Percentiles rank a stretch among this genome's conserved stretches.
phyloP scores from a whole-genome alignment of 2,329 filamentous ascomycete species.

The Microdochium paspali region DNA sequence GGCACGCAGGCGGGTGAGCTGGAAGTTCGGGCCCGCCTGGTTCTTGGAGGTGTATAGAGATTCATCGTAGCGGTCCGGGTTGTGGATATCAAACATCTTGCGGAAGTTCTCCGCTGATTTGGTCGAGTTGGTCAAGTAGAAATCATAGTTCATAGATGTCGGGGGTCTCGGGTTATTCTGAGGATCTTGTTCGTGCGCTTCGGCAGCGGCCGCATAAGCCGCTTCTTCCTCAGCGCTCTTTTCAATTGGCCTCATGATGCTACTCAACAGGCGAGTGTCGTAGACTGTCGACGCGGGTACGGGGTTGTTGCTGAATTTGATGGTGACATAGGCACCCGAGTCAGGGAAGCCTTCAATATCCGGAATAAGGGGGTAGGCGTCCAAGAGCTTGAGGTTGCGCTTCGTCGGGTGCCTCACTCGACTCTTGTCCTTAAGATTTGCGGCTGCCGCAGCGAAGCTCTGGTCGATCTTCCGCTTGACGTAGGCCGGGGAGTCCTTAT shows the following conservation, averaged over 20 bases:
- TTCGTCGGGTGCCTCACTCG: conserved; percentile 50
- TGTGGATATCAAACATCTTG: conserved; percentile 48
- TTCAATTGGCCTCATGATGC: conserved; percentile 52
- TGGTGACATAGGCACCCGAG: conserved; percentile 57
- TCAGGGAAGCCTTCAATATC: conserved; percentile 63
- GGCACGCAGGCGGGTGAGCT: conserved; percentile 50
- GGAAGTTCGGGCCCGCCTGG: conserved; percentile 40
- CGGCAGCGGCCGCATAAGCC: conserved; percentile 37
- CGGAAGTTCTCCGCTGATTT: conserved; percentile 45
- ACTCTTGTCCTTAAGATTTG: conserved; percentile 42
- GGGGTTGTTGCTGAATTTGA: conserved; percentile 61
- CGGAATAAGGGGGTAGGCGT: conserved; percentile 52
- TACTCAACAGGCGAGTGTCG: conserved; percentile 51
- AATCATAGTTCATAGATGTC: conserved; percentile 56
- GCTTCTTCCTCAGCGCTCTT: conserved; percentile 43
- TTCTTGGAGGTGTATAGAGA: conserved; percentile 43
- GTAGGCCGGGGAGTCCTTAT: conserved; percentile 53
- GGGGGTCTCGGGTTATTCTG: conserved; percentile 43
- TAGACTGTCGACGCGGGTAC: conserved; percentile 43
- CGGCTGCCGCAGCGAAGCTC: conserved; percentile 45
- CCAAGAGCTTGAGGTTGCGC: conserved; percentile 46
- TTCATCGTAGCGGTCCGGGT: conserved; percentile 43
- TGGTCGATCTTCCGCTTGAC: conserved; percentile 61
- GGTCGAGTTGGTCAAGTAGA: conserved; percentile 46
- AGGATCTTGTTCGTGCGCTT: conserved; percentile 48